These are phyloP conservation scores for Nicotiana noctiflora DNA, from an alignment of 257 asterid species.

Conservation along the genomic window DNA sequence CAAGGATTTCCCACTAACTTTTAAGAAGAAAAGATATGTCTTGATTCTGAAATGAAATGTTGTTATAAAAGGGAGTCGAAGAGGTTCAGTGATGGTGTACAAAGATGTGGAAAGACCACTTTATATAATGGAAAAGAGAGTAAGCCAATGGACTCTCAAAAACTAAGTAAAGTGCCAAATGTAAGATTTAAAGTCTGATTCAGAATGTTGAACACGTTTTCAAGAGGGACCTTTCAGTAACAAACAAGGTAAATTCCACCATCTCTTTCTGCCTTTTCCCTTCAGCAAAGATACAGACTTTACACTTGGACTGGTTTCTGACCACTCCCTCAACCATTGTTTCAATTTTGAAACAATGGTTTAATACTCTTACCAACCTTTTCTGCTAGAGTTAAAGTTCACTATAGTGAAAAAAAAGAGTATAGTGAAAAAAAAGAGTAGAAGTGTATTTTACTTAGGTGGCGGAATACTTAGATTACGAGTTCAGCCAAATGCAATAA, in stretches of 20 bases:
- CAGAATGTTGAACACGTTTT: constrained; percentile 23
- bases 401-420: too few relatives aligned
- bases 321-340: neutral
- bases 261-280: neutral
- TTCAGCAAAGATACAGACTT: neutral
- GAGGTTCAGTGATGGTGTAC: neutral
- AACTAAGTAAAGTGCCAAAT: constrained; percentile 22
- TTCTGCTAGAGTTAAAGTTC: neutral
- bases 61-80: neutral
- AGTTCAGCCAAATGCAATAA: too few relatives aligned
- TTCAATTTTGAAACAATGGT: neutral
- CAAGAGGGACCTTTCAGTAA: constrained; percentile 22
- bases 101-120: neutral
- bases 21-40: neutral
- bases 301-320: neutral
- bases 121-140: neutral
- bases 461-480: too few relatives aligned
- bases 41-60: neutral
- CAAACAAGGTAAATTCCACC: constrained; percentile 13
- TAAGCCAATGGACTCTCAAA: constrained; percentile 16
- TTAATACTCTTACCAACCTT: neutral
- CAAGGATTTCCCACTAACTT: neutral
- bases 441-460: too few relatives aligned
- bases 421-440: too few relatives aligned
- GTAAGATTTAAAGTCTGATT: constrained; percentile 7